Conservation (phyloP, 371 early-diverging fungal genomes). For the Mortierella sp. region DNA sequence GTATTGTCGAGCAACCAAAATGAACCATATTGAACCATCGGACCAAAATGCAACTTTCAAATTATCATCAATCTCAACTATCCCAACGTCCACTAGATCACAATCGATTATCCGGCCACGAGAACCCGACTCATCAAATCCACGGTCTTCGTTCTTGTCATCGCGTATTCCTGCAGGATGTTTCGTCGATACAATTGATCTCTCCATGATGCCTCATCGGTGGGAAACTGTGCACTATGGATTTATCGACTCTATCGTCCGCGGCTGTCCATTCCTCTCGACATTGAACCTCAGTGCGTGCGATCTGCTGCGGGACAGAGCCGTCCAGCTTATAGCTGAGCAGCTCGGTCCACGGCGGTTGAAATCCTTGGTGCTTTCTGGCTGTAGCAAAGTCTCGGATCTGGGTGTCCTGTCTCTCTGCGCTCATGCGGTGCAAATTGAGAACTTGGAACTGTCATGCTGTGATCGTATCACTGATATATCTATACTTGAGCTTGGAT, state of each 20-base stretch:
- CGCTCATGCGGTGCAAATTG: constrained; percentile 15
- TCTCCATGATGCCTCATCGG: constrained; percentile 51
- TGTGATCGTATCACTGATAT: constrained; percentile 37
- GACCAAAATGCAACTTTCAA: too few species aligned
- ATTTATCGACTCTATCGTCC: constrained; percentile 14
- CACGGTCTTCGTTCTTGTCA: background rate
- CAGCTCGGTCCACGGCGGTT: constrained; percentile 22
- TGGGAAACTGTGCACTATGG: constrained; percentile 39
- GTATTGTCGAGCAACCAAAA: background rate
- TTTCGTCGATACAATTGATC: constrained; percentile 25
- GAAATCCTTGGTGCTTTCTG: constrained; percentile 33
- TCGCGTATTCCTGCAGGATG: constrained; percentile 10
- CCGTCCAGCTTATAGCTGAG: constrained; percentile 26
- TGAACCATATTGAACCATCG: background rate
- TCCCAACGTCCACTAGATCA: too few species aligned
- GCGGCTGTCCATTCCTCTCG: constrained; percentile 29
- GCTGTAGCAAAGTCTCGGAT: constrained; percentile 33
- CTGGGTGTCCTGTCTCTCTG: constrained; percentile 21
- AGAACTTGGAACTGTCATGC: constrained; percentile 37
- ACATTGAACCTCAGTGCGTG: constrained; percentile 32
- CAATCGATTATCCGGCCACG: too few species aligned
- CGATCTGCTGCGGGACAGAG: constrained; percentile 25
- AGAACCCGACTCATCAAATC: background rate
- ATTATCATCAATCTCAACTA: too few species aligned
- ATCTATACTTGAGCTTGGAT: constrained; percentile 32